A percentile compares a stretch with the other conserved stretches of the same genome.
These are phyloP conservation scores for Fusarium chlamydosporum DNA, from an alignment of 2,329 filamentous ascomycete species.

Conservation along the genomic window DNA sequence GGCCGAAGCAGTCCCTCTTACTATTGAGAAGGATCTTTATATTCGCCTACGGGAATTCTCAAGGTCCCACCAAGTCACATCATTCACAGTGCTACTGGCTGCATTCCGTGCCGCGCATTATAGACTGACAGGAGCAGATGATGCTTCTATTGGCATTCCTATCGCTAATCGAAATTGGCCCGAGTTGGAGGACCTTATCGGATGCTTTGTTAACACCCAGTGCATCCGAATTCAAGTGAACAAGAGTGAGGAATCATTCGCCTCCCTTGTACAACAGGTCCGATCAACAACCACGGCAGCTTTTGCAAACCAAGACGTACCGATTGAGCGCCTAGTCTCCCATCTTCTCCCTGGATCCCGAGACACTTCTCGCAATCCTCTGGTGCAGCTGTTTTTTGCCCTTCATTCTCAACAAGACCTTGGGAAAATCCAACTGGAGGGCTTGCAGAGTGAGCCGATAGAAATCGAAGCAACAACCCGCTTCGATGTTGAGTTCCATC, in stretches of 20 bases:
- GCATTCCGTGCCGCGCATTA: too few relatives aligned
- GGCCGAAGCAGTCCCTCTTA: too few relatives aligned
- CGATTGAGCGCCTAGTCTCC: conserved; percentile 5
- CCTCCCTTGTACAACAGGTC: background rate
- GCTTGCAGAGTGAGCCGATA: too few relatives aligned
- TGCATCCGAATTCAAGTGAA: background rate
- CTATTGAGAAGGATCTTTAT: conserved; percentile 6
- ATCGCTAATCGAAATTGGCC: too few relatives aligned
- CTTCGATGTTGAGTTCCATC: background rate
- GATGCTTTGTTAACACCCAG: too few relatives aligned
- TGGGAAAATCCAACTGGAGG: background rate
- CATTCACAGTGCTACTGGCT: too few relatives aligned
- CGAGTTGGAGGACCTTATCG: too few relatives aligned
- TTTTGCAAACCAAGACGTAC: conserved; percentile 1
- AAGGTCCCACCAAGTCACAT: background rate
- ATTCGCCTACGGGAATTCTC: conserved; percentile 25
- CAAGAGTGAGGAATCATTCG: background rate
- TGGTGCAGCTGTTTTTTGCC: background rate
- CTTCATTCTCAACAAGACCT: conserved; percentile 1
- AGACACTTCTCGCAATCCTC: conserved; percentile 3
- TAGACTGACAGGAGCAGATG: too few relatives aligned
- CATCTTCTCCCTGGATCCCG: background rate
- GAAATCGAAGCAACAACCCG: background rate
- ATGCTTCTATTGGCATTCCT: too few relatives aligned
- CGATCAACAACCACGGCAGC: background rate